Conservation (phyloP, 2,329 filamentous ascomycete species). For the Colletotrichum sp. region DNA sequence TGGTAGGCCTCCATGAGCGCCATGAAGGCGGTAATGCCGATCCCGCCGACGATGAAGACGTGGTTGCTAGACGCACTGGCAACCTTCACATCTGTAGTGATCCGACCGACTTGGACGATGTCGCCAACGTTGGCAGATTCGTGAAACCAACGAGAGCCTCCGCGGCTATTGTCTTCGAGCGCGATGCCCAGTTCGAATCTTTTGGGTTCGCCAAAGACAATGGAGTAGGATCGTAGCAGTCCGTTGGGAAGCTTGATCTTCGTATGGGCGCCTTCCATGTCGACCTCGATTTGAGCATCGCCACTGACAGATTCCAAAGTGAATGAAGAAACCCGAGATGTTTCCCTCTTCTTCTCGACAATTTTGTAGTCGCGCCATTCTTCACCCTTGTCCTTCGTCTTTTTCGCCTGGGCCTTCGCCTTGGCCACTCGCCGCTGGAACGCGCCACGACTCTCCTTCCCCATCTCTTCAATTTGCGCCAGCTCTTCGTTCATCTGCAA, state of each 20-base stretch:
- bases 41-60: conserved; percentile 67
- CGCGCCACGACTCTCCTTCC: conserved; percentile 49
- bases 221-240: conserved; percentile 63
- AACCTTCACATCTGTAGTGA: conserved; percentile 54
- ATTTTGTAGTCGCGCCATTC: conserved; percentile 53
- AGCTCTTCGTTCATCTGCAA: conserved; percentile 57
- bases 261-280: conserved; percentile 54
- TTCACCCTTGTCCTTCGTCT: conserved; percentile 31
- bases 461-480: conserved; percentile 53
- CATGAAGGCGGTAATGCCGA: conserved; percentile 71
- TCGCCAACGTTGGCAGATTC: conserved; percentile 50
- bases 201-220: conserved; percentile 55
- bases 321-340: conserved; percentile 54
- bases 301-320: conserved; percentile 51
- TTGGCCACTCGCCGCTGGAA: conserved; percentile 59
- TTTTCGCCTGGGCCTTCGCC: conserved; percentile 33
- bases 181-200: conserved; percentile 64
- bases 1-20: conserved; percentile 46
- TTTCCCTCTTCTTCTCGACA: conserved; percentile 55
- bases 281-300: conserved; percentile 32
- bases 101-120: conserved; percentile 52
- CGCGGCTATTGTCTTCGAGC: conserved; percentile 57
- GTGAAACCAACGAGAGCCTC: conserved; percentile 67
- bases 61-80: conserved; percentile 57
- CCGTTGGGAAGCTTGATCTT: conserved; percentile 61